Evolutionary conservation across 139 green algal genomes (phyloP), one percentile per base, ranked within the genome.

Genomic region (Chlorella sorokiniana): DNA sequence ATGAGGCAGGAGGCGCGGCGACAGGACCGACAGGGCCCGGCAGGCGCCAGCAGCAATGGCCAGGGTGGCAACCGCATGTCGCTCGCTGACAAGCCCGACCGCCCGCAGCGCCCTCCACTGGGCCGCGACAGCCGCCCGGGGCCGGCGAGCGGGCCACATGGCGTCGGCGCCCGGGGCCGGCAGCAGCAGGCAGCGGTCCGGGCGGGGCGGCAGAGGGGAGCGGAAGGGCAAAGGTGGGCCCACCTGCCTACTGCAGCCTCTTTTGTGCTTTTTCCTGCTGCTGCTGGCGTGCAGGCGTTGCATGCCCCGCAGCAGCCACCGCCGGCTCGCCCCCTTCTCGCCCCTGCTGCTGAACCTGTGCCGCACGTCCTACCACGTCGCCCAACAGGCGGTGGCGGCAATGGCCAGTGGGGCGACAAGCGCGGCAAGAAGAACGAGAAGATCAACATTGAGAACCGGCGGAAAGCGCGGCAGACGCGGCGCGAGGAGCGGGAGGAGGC

Each of bases 391-490:
- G 71, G 33, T 9, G 54, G n/a, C n/a, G n/a, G 45, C 31, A 37
- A 8, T 5, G 54, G 29, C 73, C 9, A 7, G 29, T 67, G 61
- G 61, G 18, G 4, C 11, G 61, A 81, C 9, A 61, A 23, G 35
- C 75, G 61, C 40, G 40, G 31, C 20, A 44, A 69, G 31, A 51
- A 69, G 65, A 20, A 22, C 9, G 62, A 72, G 52, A 73, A 87
- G 54, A 64, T 82, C 33, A 76, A 84, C 75, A 62, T 88, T 23
- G 76, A 44, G 31, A 56, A 11, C 40, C 33, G 85, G 71, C 85
- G 92, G 10, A 85, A 86, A 48, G 89, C 88, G 10, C 81, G 90
- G 38, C 82, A 88, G 77, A 79, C 63, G n/a, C 84, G 89, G 38
- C 84, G 86, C 52, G n/a, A 63, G 79, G 84, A 86, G 70, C 87